A percentile compares a stretch with the other conserved stretches of the same genome.
Conservation (phyloP, 495 filamentous ascomycete genomes). For the Rusavskia elegans region DNA sequence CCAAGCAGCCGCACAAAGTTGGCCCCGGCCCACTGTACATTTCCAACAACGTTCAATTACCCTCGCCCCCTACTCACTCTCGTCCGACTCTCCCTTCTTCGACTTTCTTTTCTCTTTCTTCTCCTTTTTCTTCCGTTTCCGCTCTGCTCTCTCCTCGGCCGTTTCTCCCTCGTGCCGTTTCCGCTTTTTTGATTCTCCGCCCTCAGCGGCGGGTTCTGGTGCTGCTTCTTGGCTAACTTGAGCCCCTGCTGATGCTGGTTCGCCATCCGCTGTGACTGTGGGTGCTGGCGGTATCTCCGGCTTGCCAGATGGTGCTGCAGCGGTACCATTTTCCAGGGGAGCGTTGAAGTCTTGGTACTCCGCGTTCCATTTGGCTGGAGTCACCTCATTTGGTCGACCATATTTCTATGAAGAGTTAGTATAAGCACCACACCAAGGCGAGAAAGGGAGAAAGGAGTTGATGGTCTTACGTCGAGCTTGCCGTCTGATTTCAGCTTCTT, state of each 20-base stretch:
- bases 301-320: constrained; percentile 21
- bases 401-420: constrained; percentile 47
- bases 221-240: constrained; percentile 2
- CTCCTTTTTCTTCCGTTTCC: constrained; percentile 58
- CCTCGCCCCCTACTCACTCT: constrained; percentile 33
- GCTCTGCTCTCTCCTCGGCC: constrained; percentile 36
- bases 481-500: constrained; percentile 98
- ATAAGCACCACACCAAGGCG: not conserved
- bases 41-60: not conserved
- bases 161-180: constrained; percentile 75
- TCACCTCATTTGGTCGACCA: constrained; percentile 78
- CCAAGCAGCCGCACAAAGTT: not conserved
- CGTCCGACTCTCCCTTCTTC: constrained; percentile 38
- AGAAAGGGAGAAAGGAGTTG: not conserved
- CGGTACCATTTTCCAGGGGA: constrained; percentile 24
- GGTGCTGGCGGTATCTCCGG: not conserved
- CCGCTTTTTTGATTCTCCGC: constrained; percentile 45
- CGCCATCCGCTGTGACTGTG: constrained; percentile 21
- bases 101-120: constrained; percentile 59
- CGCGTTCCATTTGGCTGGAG: constrained; percentile 76
- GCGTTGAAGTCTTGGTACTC: constrained; percentile 78
- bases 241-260: constrained; percentile 20
- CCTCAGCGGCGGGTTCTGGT: constrained; percentile 6
- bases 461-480: constrained; percentile 62
- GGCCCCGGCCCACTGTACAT: not conserved